Percentiles rank a stretch among this genome's conserved stretches.
Evolutionary conservation across 345 rosid genomes (phyloP).

Genomic region (Hibiscus trionum): DNA sequence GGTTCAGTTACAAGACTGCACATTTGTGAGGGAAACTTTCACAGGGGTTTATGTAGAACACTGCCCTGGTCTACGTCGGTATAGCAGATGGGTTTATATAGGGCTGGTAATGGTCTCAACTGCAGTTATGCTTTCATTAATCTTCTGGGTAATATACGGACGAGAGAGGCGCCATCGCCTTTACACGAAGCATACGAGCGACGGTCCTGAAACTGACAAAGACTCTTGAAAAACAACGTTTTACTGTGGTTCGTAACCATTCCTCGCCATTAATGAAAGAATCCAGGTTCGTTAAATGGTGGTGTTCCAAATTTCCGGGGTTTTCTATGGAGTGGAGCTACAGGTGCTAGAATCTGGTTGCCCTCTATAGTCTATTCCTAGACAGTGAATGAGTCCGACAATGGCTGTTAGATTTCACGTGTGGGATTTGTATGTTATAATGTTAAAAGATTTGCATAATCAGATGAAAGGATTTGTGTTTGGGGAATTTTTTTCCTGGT

Average conservation of each 20-base stretch:
- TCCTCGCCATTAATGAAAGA: background rate
- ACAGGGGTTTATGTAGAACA: constrained; percentile 42
- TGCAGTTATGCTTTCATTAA: constrained; percentile 81
- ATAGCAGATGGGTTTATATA: constrained; percentile 54
- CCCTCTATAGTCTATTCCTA: background rate
- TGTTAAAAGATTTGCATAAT: background rate
- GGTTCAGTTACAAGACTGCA: constrained; percentile 63
- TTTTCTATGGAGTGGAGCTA: background rate
- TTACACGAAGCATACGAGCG: constrained; percentile 15
- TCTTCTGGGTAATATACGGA: constrained; percentile 66
- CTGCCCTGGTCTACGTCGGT: constrained; percentile 54
- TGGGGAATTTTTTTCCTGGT: too few species aligned
- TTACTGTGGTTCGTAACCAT: background rate
- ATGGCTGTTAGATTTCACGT: background rate
- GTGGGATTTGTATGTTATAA: background rate
- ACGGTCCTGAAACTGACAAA: constrained; percentile 16
- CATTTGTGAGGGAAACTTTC: constrained; percentile 72
- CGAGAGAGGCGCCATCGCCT: constrained; percentile 53
- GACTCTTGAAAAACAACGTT: constrained; percentile 10
- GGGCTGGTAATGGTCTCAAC: constrained; percentile 68
- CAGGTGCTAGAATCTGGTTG: background rate
- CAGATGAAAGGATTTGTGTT: too few species aligned
- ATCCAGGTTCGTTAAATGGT: background rate
- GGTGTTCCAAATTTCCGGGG: too few species aligned
- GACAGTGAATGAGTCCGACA: too few species aligned